phyloP scores from a whole-genome alignment of 176 grass and related monocot species.

The Oryza punctata region DNA sequence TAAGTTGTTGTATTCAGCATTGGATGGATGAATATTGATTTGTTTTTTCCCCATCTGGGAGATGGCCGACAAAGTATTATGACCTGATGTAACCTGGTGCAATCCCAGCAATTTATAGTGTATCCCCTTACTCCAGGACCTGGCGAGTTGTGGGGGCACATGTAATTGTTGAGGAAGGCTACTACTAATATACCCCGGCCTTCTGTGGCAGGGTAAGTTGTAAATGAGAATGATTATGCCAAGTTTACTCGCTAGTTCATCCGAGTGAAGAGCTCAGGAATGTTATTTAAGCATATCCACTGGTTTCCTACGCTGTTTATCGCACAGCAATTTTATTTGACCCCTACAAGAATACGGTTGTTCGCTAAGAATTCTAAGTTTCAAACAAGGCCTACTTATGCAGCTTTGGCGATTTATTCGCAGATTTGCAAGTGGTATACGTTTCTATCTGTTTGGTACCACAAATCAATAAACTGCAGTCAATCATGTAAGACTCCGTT shows the following conservation, averaged over 20 bases:
- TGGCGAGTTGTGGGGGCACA: neutral
- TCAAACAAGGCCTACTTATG: neutral
- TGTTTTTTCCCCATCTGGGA: conserved; percentile 26
- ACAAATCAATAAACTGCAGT: neutral
- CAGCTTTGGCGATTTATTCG: neutral
- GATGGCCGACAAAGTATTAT: neutral
- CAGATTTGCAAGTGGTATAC: neutral
- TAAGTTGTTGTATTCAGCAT: conserved; percentile 40
- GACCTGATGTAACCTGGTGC: neutral
- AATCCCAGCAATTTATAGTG: neutral
- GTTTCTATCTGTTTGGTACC: neutral
- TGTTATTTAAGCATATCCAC: neutral
- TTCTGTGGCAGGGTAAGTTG: neutral
- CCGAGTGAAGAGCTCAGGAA: neutral
- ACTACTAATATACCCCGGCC: too few species aligned
- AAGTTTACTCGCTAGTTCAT: neutral
- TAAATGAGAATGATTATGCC: neutral
- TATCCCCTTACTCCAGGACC: neutral
- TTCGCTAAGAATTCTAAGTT: neutral
- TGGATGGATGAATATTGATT: conserved; percentile 40
- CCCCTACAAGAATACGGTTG: neutral
- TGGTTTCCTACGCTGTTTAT: neutral
- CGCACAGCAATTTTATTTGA: neutral
- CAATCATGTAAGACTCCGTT: neutral
- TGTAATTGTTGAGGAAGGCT: neutral